These are phyloP conservation scores for Dendrobium chrysotoxum DNA, from an alignment of 106 monocot species.

Conservation along the genomic window DNA sequence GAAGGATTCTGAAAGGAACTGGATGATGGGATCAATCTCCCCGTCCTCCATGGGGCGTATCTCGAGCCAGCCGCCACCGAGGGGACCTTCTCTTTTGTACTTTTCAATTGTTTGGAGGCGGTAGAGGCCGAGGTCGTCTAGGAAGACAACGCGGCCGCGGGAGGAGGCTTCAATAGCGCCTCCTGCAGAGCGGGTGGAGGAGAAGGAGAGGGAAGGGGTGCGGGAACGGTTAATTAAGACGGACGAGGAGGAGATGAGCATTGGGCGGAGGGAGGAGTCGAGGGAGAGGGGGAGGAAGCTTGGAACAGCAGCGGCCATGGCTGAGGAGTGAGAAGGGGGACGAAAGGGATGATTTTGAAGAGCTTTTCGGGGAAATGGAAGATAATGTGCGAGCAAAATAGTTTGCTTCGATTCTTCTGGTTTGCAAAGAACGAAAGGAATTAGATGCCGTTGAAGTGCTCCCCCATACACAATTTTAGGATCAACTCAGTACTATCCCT, in stretches of 20 bases:
- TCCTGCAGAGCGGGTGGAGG: not conserved
- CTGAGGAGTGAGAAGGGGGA: not conserved
- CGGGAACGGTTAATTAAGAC: slow-evolving; percentile 12
- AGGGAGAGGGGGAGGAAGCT: not conserved
- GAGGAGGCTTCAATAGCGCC: not conserved
- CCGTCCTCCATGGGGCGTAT: slow-evolving; percentile 45
- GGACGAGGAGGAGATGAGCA: slow-evolving; percentile 26
- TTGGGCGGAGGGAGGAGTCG: slow-evolving; percentile 7
- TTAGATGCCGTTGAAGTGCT: not conserved
- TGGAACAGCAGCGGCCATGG: not conserved
- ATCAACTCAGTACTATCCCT: no score
- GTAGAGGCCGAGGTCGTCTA: slow-evolving; percentile 23
- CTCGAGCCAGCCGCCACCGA: slow-evolving; percentile 35
- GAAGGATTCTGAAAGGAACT: slow-evolving; percentile 72
- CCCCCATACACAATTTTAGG: no score
- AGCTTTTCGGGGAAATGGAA: not conserved
- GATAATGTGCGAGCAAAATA: not conserved
- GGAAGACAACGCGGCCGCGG: slow-evolving; percentile 14
- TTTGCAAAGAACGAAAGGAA: not conserved
- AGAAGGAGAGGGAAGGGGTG: slow-evolving; percentile 8
- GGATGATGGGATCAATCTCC: slow-evolving; percentile 35
- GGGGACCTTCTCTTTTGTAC: slow-evolving; percentile 20
- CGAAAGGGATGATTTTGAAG: not conserved
- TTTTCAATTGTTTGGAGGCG: slow-evolving; percentile 25
- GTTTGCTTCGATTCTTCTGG: not conserved